Evolutionary conservation across 1,139 yeast species (phyloP), one percentile per base, ranked within the genome.

Genomic region (Meyerozyma athensensis): DNA sequence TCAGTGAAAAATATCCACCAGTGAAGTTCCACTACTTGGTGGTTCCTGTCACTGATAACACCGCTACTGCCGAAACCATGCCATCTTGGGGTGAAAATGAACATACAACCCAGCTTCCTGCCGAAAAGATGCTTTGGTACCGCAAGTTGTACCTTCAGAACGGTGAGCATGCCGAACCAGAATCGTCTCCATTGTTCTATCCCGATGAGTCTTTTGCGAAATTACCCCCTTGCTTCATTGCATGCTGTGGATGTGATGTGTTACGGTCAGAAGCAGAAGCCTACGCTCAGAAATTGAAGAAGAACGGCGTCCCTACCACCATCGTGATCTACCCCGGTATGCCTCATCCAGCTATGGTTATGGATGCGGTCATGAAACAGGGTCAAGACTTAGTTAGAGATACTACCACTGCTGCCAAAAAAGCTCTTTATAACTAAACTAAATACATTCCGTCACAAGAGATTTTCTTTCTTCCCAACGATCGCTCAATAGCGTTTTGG

Each of bases 401-500:
- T 36, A 50, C 57, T 17, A 54, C 63, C 5, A 36, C 39, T n/a
- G 65, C 68, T 8, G 41, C 64, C 19, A 58, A 40, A 34, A 43
- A 47, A 6, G 58, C 62, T 2, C 49, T 56, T n/a, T 26, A 35
- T 19, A 13, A 21, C 17, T 20, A 31, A 8, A 28, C 13, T 28
- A 28, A 28, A 48, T 78, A 80, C 70, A 80, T 69, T 43, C 74
- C 72, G 37, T 66, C 68, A 47, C 83, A 73, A 10, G 75, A 60
- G 2, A 68, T 62, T 26, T 68, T 67, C 26, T 59, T 52, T 43
- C 68, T 68, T 0, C 86, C 86, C 34, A 75, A 61, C 26, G 79
- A 72, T 47, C 86, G 60, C 37, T 69, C 69, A 9, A 75, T 74
- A 58, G 85, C 79, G 50, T 79, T 77, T 36, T 70, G 59, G 19